Percentiles rank a stretch among this genome's conserved stretches.
Conservation (phyloP, 176 grass and related monocot species). For the Triticum dicoccoides region DNA sequence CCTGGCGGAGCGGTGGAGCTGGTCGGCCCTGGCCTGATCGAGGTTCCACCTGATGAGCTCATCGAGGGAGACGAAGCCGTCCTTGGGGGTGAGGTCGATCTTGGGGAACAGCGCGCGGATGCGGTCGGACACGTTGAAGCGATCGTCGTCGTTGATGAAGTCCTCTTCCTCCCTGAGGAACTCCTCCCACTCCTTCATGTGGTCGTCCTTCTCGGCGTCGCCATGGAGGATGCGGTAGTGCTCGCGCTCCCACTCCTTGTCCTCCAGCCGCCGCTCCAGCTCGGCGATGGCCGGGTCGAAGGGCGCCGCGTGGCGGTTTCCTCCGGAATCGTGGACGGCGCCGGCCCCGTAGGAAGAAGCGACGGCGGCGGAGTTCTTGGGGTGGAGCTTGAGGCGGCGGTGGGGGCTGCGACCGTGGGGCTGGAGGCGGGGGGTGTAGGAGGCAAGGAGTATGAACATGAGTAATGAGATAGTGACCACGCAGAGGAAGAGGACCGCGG, state of each 20-base stretch:
- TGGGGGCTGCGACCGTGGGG: constrained; percentile 41
- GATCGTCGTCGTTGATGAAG: constrained; percentile 67
- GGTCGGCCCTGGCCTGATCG: constrained; percentile 53
- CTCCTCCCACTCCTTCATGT: constrained; percentile 79
- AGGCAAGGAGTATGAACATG: constrained; percentile 51
- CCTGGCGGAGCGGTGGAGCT: constrained; percentile 56
- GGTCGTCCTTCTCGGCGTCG: constrained; percentile 28
- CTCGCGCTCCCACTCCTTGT: constrained; percentile 78
- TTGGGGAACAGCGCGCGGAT: constrained; percentile 69
- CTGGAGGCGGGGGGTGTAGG: constrained; percentile 30
- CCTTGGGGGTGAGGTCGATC: constrained; percentile 58
- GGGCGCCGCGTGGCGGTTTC: constrained; percentile 26
- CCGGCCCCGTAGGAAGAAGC: constrained; percentile 9
- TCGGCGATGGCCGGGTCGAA: constrained; percentile 78
- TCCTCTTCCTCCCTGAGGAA: constrained; percentile 72
- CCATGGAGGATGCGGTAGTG: constrained; percentile 55
- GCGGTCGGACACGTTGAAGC: constrained; percentile 67
- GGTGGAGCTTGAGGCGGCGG: constrained; percentile 66
- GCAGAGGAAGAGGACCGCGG: constrained; percentile 43
- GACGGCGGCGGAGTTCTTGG: constrained; percentile 16
- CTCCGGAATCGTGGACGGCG: not conserved
- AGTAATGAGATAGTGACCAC: constrained; percentile 32
- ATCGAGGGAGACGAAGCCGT: constrained; percentile 62
- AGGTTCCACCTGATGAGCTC: constrained; percentile 75
- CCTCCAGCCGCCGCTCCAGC: constrained; percentile 69